Conservation (phyloP, 2,329 filamentous ascomycete species). For the Colletotrichum navitas region DNA sequence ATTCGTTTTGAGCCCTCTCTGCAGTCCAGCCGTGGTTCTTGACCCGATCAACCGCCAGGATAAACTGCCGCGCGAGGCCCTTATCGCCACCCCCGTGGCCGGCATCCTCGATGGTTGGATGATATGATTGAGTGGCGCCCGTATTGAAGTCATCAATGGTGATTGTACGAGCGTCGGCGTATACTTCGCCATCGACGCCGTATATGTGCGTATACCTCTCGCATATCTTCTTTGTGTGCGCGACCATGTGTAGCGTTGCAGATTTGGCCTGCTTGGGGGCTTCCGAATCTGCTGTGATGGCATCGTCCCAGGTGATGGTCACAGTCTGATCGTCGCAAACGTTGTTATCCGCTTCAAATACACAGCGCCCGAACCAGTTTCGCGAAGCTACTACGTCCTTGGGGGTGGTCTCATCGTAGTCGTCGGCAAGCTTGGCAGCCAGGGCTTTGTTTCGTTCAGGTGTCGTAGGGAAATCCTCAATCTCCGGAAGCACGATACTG, state of each 20-base stretch:
- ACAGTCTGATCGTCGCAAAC: constrained; percentile 95
- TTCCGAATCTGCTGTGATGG: constrained; percentile 50
- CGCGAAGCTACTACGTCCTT: constrained; percentile 61
- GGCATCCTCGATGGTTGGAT: constrained; percentile 40
- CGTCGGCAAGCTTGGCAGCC: constrained; percentile 60
- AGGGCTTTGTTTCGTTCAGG: constrained; percentile 56
- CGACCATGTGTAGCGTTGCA: constrained; percentile 93
- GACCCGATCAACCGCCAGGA: constrained; percentile 83
- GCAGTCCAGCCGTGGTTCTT: constrained; percentile 77
- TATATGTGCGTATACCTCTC: constrained; percentile 88
- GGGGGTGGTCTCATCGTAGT: constrained; percentile 65
- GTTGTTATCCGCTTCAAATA: constrained; percentile 92
- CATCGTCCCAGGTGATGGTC: constrained; percentile 88
- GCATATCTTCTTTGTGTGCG: constrained; percentile 88
- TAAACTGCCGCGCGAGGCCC: constrained; percentile 82
- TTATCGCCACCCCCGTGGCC: constrained; percentile 42
- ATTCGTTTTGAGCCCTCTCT: constrained; percentile 77
- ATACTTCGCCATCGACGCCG: constrained; percentile 86
- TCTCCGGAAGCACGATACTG: constrained; percentile 90
- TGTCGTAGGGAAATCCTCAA: constrained; percentile 76
- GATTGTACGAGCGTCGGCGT: constrained; percentile 85
- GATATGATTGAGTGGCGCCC: constrained; percentile 33
- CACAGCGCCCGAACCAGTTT: constrained; percentile 93
- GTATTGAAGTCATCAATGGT: constrained; percentile 70
- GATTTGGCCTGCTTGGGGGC: constrained; percentile 68